Percentiles rank a stretch among this genome's conserved stretches.
Conservation (phyloP, 306 rosid species). For the Malus sylvestris region DNA sequence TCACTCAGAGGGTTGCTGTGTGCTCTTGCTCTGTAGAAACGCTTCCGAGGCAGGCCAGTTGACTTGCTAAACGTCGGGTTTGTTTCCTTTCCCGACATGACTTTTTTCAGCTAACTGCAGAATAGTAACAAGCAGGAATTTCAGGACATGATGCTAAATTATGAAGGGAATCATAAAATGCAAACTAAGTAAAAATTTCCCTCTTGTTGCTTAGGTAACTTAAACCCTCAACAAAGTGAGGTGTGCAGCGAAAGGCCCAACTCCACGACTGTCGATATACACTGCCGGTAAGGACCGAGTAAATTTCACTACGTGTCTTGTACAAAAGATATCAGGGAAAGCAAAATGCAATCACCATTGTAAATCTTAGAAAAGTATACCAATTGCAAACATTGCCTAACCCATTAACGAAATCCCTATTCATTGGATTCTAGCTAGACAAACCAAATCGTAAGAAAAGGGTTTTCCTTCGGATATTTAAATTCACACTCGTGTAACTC, state of each 20-base stretch:
- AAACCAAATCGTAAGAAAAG: background rate
- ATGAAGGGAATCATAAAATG: slow-evolving; percentile 1
- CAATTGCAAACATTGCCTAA: too few species aligned
- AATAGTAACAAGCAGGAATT: slow-evolving; percentile 5
- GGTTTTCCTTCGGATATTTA: too few species aligned
- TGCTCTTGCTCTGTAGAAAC: slow-evolving; percentile 95
- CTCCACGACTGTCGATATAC: too few species aligned
- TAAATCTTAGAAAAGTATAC: background rate
- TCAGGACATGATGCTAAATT: slow-evolving; percentile 2
- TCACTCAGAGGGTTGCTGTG: slow-evolving; percentile 97
- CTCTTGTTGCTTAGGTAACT: too few species aligned
- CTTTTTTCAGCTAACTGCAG: slow-evolving; percentile 31
- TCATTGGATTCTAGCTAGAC: background rate
- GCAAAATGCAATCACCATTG: slow-evolving; percentile 1
- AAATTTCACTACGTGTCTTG: background rate
- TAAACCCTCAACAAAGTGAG: too few species aligned
- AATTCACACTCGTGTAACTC: background rate
- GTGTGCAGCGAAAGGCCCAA: too few species aligned
- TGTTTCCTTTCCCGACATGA: slow-evolving; percentile 50
- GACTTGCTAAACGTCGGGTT: slow-evolving; percentile 67
- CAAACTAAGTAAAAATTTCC: background rate
- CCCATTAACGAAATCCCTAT: background rate
- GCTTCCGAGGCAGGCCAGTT: slow-evolving; percentile 90
- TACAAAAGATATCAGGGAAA: background rate
- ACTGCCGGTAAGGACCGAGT: too few species aligned